phyloP scores from a whole-genome alignment of 768 basidiomycete genomes.

The Basidioascus undulatus region DNA sequence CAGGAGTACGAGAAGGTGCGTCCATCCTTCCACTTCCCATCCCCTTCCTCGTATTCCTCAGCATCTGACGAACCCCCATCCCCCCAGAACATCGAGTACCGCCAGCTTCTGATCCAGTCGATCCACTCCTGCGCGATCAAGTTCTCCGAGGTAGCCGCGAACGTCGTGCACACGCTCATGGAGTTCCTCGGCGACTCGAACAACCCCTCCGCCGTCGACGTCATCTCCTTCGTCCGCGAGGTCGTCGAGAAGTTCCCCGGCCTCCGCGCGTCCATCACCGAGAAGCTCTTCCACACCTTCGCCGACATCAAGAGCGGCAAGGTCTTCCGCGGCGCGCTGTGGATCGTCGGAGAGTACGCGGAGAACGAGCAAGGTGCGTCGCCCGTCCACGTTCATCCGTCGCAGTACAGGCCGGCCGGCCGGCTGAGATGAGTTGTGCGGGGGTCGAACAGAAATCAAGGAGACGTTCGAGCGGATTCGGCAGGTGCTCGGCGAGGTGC shows the following conservation, averaged over 20 bases:
- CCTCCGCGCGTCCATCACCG: slow-evolving; percentile 54
- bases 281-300: slow-evolving; percentile 60
- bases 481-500: slow-evolving; percentile 82
- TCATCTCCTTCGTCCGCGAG: slow-evolving; percentile 72
- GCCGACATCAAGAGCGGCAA: slow-evolving; percentile 82
- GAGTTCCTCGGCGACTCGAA: slow-evolving; percentile 85
- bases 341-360: slow-evolving; percentile 96
- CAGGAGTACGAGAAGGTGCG: slow-evolving; percentile 72
- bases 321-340: slow-evolving; percentile 83
- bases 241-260: slow-evolving; percentile 93
- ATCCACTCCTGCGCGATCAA: slow-evolving; percentile 91
- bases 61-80: neutral
- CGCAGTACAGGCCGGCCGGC: no score
- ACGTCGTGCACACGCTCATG: slow-evolving; percentile 50
- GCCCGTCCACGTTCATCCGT: no score
- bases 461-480: slow-evolving; percentile 51
- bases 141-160: slow-evolving; percentile 89
- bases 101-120: slow-evolving; percentile 85
- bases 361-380: slow-evolving; percentile 24
- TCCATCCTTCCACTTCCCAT: neutral
- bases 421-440: no score
- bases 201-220: slow-evolving; percentile 85
- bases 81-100: slow-evolving; percentile 63
- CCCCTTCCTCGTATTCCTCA: neutral
- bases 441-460: slow-evolving; percentile 31